A percentile compares a stretch with the other conserved stretches of the same genome.
phyloP scores from a whole-genome alignment of 352 stramenopile species.

The Phytophthora melonis region DNA sequence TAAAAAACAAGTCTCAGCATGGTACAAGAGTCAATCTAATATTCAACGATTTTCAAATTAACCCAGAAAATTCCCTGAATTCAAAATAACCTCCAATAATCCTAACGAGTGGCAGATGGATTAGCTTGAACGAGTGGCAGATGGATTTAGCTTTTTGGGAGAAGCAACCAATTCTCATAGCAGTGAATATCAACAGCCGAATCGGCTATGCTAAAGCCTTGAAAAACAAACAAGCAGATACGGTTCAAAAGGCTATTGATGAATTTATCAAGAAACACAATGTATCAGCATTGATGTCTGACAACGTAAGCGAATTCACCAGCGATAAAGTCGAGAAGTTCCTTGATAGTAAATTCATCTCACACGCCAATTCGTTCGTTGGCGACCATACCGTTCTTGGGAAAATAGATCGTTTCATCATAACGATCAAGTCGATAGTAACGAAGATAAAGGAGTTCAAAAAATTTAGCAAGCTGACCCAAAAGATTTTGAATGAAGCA shows the following conservation, averaged over 20 bases:
- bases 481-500: slow-evolving; percentile 14
- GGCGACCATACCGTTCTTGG: slow-evolving; percentile 33
- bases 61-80: background rate
- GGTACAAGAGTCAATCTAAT: no score
- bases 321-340: slow-evolving; percentile 16
- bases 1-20: no score
- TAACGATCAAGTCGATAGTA: slow-evolving; percentile 31
- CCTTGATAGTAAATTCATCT: slow-evolving; percentile 27
- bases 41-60: background rate
- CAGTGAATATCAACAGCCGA: background rate
- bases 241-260: background rate
- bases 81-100: background rate
- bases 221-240: background rate
- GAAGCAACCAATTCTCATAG: background rate
- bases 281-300: no score
- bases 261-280: background rate
- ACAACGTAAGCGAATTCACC: slow-evolving; percentile 36
- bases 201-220: background rate
- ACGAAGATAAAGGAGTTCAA: slow-evolving; percentile 21
- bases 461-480: slow-evolving; percentile 22
- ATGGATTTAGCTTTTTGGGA: background rate
- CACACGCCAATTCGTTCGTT: slow-evolving; percentile 28
- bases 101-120: no score
- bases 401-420: slow-evolving; percentile 44
- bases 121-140: background rate